A percentile compares a stretch with the other conserved stretches of the same genome.
Evolutionary conservation across 176 grass and related monocot species (phyloP).

Genomic region (Phoenix dactylifera): DNA sequence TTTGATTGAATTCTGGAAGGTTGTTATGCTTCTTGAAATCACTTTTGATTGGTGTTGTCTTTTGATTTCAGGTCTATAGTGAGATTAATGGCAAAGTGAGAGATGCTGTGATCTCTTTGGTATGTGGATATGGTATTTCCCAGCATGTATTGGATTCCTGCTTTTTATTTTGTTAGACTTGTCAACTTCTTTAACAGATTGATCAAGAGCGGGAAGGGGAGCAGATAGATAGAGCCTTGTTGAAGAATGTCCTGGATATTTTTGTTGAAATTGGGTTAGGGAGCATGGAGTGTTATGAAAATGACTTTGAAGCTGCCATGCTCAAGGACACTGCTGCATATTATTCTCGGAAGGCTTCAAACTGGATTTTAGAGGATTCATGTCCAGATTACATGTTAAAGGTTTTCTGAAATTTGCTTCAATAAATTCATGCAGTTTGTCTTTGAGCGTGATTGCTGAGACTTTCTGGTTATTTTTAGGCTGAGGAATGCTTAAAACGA

Average conservation of each 20-base stretch:
- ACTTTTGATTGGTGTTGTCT: constrained; percentile 7
- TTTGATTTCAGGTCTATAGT: constrained; percentile 49
- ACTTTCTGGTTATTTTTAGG: constrained; percentile 42
- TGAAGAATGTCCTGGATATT: constrained; percentile 85
- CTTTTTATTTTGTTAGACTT: too few species aligned
- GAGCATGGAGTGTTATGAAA: constrained; percentile 51
- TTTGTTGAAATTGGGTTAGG: constrained; percentile 70
- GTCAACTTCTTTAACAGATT: constrained; percentile 29
- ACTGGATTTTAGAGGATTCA: constrained; percentile 37
- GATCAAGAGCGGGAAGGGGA: constrained; percentile 66
- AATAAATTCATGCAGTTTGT: too few species aligned
- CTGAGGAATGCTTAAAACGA: constrained; percentile 82
- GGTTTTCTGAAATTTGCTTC: constrained; percentile 16
- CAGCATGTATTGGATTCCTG: too few species aligned
- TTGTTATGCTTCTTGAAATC: constrained; percentile 1
- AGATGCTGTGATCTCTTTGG: constrained; percentile 66
- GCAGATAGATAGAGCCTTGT: constrained; percentile 59
- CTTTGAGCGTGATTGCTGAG: neutral
- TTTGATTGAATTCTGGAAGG: neutral
- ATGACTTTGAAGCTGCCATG: constrained; percentile 82
- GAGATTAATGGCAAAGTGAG: constrained; percentile 75
- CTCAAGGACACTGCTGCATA: constrained; percentile 62
- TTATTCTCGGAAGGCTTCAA: constrained; percentile 67
- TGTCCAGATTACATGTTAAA: constrained; percentile 80
- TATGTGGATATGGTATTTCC: constrained; percentile 20